Evolutionary conservation across 2,329 filamentous ascomycete genomes (phyloP).

Genomic region (Botrytis galanthina): DNA sequence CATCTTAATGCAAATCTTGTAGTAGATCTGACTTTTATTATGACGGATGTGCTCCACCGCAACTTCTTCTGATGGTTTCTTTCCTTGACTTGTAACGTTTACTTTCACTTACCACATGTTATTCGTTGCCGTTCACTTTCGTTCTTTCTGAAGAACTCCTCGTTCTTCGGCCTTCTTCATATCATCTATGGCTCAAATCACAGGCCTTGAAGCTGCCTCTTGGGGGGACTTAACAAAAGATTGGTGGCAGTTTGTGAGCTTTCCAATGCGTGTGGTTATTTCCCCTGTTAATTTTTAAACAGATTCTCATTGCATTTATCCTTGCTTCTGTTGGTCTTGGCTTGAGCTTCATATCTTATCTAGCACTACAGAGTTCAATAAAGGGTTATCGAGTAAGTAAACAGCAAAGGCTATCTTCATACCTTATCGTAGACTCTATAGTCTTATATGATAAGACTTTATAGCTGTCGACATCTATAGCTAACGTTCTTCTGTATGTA

Average conservation of each 20-base stretch:
- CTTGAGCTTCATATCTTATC: conserved; percentile 21
- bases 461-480: neutral
- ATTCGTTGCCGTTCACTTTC: conserved; percentile 8
- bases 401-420: neutral
- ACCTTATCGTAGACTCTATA: neutral
- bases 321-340: conserved; percentile 29
- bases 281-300: conserved; percentile 23
- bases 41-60: conserved; percentile 15
- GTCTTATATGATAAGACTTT: neutral
- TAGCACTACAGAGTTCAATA: conserved; percentile 24
- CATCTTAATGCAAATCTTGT: neutral
- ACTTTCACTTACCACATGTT: conserved; percentile 13
- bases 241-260: conserved; percentile 35
- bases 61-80: neutral
- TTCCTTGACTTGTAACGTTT: conserved; percentile 20
- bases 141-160: conserved; percentile 10
- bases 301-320: conserved; percentile 34
- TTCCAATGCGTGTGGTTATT: neutral
- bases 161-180: conserved; percentile 13
- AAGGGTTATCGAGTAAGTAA: conserved; percentile 18
- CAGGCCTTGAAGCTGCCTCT: conserved; percentile 31
- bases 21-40: conserved; percentile 12
- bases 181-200: conserved; percentile 29
- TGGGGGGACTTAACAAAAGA: conserved; percentile 29
- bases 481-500: neutral